Percentiles rank a stretch among this genome's conserved stretches.
These are phyloP conservation scores for Wallacemonas sp. DNA, from an alignment of 208 protist species.

Conservation along the genomic window DNA sequence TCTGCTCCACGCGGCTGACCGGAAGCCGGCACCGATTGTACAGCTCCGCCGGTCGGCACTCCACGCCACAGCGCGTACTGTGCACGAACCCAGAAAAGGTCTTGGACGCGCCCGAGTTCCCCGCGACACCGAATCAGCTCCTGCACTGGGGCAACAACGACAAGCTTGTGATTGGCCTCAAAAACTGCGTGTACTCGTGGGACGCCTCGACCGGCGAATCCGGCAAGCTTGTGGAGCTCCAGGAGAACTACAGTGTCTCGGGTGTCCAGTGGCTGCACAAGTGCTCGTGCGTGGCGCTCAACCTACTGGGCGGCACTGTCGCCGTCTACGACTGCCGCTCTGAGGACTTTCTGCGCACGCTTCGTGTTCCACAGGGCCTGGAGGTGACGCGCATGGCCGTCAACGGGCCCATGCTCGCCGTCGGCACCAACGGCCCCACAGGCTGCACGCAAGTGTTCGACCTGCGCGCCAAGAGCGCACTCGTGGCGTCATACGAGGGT, in stretches of 20 bases:
- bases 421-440: constrained; percentile 36
- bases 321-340: constrained; percentile 73
- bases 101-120: constrained; percentile 80
- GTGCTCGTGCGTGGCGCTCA: constrained; percentile 72
- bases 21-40: constrained; percentile 25
- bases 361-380: constrained; percentile 41
- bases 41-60: constrained; percentile 20
- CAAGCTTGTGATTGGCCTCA: constrained; percentile 78
- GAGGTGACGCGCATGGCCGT: constrained; percentile 62
- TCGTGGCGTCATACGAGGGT: constrained; percentile 64
- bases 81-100: constrained; percentile 77
- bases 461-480: constrained; percentile 68
- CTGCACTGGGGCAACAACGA: constrained; percentile 88
- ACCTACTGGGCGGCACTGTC: constrained; percentile 47
- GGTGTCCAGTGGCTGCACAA: constrained; percentile 80
- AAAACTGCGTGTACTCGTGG: constrained; percentile 75
- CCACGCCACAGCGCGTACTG: constrained; percentile 33
- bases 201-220: constrained; percentile 55
- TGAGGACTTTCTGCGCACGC: constrained; percentile 61
- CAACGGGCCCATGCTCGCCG: constrained; percentile 70
- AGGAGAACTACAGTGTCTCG: constrained; percentile 39
- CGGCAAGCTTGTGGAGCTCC: constrained; percentile 58
- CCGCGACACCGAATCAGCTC: constrained; percentile 50
- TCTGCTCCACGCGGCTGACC: constrained; percentile 8
- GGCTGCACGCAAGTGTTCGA: constrained; percentile 68